phyloP scores from a whole-genome alignment of 2,329 filamentous ascomycete species.

The Pestalotiopsis fici region DNA sequence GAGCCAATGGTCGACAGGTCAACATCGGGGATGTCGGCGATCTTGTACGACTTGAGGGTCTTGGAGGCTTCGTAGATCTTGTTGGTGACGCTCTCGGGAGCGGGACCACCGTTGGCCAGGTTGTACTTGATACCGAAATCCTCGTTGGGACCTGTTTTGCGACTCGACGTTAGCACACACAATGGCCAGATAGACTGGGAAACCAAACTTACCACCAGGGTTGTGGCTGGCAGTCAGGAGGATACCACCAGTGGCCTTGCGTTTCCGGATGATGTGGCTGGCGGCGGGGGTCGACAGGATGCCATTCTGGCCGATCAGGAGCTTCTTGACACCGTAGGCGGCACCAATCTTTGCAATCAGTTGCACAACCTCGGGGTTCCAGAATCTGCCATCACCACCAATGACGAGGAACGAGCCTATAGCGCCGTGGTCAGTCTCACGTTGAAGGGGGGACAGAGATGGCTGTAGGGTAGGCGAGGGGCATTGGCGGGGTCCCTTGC shows the following conservation, averaged over 20 bases:
- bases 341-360: conserved; percentile 96
- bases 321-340: conserved; percentile 98
- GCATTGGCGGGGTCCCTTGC: neutral
- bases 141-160: conserved; percentile 72
- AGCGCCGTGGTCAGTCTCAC: conserved; percentile 1
- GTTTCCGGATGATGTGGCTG: conserved; percentile 92
- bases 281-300: conserved; percentile 96
- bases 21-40: conserved; percentile 81
- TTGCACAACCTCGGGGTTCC: conserved; percentile 95
- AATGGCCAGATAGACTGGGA: neutral
- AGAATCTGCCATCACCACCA: conserved; percentile 94
- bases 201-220: conserved; percentile 73
- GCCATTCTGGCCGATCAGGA: conserved; percentile 92
- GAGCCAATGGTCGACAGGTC: conserved; percentile 83
- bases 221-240: conserved; percentile 97
- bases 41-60: conserved; percentile 87
- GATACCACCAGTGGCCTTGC: conserved; percentile 94
- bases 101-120: conserved; percentile 91
- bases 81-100: conserved; percentile 95
- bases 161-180: conserved; percentile 6
- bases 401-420: conserved; percentile 83
- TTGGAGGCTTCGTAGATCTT: conserved; percentile 96
- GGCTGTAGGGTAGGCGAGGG: neutral
- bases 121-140: conserved; percentile 99
- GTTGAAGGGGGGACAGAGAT: neutral